phyloP scores from a whole-genome alignment of 2,329 filamentous ascomycete species.

The Xylariaceae sp. region DNA sequence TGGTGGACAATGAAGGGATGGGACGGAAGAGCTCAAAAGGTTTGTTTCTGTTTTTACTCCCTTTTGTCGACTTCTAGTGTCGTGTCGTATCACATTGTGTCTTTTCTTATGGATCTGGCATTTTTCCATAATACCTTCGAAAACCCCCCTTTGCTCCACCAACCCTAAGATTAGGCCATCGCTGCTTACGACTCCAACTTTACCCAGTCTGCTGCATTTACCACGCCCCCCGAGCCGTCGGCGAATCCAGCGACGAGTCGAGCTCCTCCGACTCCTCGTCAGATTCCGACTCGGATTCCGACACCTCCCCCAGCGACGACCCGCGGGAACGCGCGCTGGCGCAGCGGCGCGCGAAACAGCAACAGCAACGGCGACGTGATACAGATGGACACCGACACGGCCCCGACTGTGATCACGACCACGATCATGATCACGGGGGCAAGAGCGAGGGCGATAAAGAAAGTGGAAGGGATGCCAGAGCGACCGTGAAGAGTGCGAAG shows the following conservation, averaged over 20 bases:
- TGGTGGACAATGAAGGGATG: conserved; percentile 92
- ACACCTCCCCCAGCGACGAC: conserved; percentile 12
- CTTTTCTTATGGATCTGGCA: too few species aligned
- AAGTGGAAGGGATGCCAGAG: conserved; percentile 25
- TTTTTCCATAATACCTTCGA: too few species aligned
- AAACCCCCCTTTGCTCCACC: too few species aligned
- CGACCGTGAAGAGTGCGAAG: too few species aligned
- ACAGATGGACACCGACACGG: conserved; percentile 26
- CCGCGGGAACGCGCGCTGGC: conserved; percentile 22
- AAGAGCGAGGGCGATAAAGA: conserved; percentile 19
- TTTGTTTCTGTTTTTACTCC: conserved; percentile 31
- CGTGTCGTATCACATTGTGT: not conserved
- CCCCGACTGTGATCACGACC: conserved; percentile 18
- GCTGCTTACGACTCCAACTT: not conserved
- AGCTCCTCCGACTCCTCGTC: conserved; percentile 44
- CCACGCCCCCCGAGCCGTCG: conserved; percentile 75
- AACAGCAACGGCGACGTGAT: conserved; percentile 24
- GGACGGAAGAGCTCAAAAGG: conserved; percentile 94
- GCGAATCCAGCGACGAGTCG: conserved; percentile 64
- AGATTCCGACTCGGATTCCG: conserved; percentile 32
- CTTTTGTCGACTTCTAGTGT: not conserved
- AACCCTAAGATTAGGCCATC: too few species aligned
- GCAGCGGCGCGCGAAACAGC: conserved; percentile 23
- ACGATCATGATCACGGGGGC: conserved; percentile 24
- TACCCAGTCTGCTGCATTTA: conserved; percentile 94